phyloP scores from a whole-genome alignment of 306 rosid genomes.

The Prunus mira region DNA sequence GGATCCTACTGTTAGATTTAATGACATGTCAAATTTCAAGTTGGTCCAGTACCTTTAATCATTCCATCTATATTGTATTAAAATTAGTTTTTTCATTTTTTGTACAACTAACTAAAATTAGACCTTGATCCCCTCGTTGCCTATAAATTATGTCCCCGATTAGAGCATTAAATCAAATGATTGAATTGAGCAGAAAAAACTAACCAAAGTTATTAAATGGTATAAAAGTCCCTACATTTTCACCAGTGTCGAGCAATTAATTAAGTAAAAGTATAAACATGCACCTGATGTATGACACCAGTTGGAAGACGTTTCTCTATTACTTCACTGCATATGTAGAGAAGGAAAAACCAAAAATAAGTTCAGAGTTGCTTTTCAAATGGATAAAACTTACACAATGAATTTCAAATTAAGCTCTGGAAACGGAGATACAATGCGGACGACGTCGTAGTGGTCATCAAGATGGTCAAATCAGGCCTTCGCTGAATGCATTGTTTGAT shows the following conservation, averaged over 20 bases:
- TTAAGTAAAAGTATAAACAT: neutral
- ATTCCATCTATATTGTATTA: neutral
- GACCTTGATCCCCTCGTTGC: neutral
- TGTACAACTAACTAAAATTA: neutral
- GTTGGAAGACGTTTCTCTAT: constrained; percentile 64
- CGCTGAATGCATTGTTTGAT: constrained; percentile 61
- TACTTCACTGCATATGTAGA: constrained; percentile 65
- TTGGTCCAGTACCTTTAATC: neutral
- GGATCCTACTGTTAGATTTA: too few relatives aligned
- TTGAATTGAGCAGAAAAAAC: neutral
- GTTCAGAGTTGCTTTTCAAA: neutral
- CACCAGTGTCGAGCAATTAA: neutral
- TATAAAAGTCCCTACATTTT: neutral
- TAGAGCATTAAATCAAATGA: neutral
- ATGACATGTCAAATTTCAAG: too few relatives aligned
- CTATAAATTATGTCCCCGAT: neutral
- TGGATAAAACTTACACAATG: neutral
- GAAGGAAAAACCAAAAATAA: constrained; percentile 1
- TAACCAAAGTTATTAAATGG: neutral
- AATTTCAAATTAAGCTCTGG: neutral
- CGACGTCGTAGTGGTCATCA: constrained; percentile 69
- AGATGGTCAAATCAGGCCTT: constrained; percentile 63
- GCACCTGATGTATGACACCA: constrained; percentile 76
- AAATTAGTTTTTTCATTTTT: too few relatives aligned
- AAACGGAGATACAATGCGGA: constrained; percentile 68